Base-by-base conservation (phyloP, 441 rosid genomes). In the Bruguiera hainesii region DNA sequence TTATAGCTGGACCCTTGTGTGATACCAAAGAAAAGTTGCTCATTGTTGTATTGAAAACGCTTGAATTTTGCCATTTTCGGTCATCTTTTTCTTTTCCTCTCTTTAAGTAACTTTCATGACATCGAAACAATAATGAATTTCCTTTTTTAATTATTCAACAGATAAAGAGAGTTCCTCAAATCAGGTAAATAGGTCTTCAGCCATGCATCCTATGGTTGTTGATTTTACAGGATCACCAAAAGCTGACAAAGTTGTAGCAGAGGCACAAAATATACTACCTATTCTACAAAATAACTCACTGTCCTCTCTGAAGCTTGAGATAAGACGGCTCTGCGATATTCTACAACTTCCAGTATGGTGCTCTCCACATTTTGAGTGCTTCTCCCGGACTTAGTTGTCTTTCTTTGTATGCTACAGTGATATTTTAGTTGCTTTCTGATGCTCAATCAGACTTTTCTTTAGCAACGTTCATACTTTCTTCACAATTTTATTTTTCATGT, bases 271-370 rank as follows among this genome's bases (percentile, higher is more conserved):
- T 56, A 69, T 60, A 7, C 29, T 2, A 11, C 63, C 42, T 26
- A 31, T 29, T 63, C 50, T 64, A 65, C 23, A 13, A 76, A 71
- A 69, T 75, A 65, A 30, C 73, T 56, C 61, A 68, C 35, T 50
- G 51, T 60, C 56, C 61, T 65, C 55, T 21, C 51, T 76, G 68
- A 75, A 76, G 78, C 83, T 59, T 48, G 76, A 79, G 65, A 70
- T 81, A 68, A 59, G 25, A 8, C 60, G 67, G 70, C 83, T 83
- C 49, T 79, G 80, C 65, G 71, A 75, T 65, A 46, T 62, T 59
- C 71, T 83, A 50, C 58, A 65, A 64, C 76, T 83, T 63, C 75
- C 81, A 20, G 87, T 83, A 74, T 59, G 71, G 26, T 29, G 20
- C 31, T 30, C n/a, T 25, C 4, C 39, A 29, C 21, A 6, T 39